Percentiles rank a stretch among this genome's conserved stretches.
These are phyloP conservation scores for Biscogniauxia mediterranea DNA, from an alignment of 2,329 filamentous ascomycete genomes.

Conservation along the genomic window DNA sequence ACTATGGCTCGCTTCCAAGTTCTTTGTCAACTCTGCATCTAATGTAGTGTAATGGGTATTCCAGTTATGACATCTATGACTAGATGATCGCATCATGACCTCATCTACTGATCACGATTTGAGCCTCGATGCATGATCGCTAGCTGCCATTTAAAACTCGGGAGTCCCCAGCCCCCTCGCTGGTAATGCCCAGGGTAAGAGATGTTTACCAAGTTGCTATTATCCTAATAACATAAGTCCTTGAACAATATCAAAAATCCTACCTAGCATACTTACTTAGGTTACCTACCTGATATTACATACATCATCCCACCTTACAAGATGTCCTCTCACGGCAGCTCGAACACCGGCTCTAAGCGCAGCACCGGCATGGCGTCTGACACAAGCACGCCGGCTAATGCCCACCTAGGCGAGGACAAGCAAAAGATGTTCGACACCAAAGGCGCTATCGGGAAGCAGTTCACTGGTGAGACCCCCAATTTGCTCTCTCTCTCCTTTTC, in stretches of 20 bases:
- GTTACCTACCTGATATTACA: no score
- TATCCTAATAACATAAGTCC: neutral
- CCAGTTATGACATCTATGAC: neutral
- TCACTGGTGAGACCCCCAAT: conserved; percentile 41
- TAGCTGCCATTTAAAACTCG: no score
- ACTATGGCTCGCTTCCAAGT: no score
- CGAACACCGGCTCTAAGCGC: conserved; percentile 31
- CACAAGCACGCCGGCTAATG: conserved; percentile 31
- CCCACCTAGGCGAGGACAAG: conserved; percentile 30
- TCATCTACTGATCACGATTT: neutral
- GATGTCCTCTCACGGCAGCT: conserved; percentile 33
- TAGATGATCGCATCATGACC: neutral
- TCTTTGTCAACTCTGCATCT: neutral
- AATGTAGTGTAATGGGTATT: neutral
- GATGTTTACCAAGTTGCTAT: neutral
- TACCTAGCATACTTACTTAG: neutral
- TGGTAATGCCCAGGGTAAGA: no score
- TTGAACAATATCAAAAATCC: neutral
- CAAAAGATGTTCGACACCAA: conserved; percentile 46
- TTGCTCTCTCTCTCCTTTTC: neutral
- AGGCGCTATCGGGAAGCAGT: conserved; percentile 54
- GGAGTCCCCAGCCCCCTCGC: neutral
- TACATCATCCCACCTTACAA: conserved; percentile 1
- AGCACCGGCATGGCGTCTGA: conserved; percentile 29
- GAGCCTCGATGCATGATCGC: neutral